Conservation (phyloP, 441 rosid species). For the Jatropha multifida region DNA sequence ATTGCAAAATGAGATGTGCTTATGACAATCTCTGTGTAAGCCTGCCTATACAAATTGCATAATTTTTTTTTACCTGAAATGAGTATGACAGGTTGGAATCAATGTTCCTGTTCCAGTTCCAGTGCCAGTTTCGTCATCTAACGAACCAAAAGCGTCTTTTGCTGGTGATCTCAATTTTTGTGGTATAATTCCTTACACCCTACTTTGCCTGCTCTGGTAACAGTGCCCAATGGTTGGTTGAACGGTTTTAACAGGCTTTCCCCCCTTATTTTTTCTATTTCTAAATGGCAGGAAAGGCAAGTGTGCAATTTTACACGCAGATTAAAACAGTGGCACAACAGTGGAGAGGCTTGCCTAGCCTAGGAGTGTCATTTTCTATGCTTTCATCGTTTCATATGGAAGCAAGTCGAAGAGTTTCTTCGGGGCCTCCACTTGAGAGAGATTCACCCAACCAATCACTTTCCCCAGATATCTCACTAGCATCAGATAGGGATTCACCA, state of each 20-base stretch:
- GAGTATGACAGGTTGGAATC: constrained; percentile 38
- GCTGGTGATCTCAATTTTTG: constrained; percentile 26
- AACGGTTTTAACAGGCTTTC: not conserved
- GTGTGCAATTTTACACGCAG: constrained; percentile 29
- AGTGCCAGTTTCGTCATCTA: constrained; percentile 22
- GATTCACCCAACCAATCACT: constrained; percentile 29
- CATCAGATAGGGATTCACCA: constrained; percentile 35
- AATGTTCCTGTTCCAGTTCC: constrained; percentile 40
- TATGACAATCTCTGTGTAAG: constrained; percentile 1
- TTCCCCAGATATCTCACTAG: constrained; percentile 24
- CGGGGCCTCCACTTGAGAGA: constrained; percentile 29
- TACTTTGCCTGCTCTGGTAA: not conserved
- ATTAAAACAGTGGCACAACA: constrained; percentile 30
- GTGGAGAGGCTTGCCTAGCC: constrained; percentile 21
- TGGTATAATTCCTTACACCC: constrained; percentile 19
- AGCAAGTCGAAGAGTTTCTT: constrained; percentile 33
- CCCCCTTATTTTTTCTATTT: not conserved
- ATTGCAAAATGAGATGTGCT: not conserved
- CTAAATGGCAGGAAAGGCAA: constrained; percentile 23
- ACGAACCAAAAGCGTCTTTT: constrained; percentile 22
- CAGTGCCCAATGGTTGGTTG: not conserved
- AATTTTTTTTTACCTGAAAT: constrained; percentile 14
- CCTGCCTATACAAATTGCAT: not conserved
- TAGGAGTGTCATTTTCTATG: constrained; percentile 33
- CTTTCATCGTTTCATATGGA: constrained; percentile 30